Conservation (phyloP, 306 rosid species). For the Hippophae tibetana region DNA sequence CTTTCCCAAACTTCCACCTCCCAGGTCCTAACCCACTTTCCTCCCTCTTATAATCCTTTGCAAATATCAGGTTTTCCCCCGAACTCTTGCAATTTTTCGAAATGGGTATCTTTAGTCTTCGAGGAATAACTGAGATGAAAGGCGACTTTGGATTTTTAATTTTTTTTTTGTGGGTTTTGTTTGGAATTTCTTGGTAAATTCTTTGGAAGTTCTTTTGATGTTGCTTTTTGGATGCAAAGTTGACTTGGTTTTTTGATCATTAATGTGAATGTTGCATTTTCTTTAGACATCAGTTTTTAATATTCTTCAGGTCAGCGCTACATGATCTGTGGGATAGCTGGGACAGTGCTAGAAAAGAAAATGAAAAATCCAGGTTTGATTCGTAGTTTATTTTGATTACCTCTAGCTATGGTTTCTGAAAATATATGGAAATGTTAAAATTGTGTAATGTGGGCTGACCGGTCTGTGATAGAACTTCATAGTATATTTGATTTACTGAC, state of each 20-base stretch:
- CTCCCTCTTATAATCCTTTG: background rate
- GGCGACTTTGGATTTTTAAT: background rate
- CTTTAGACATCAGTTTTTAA: background rate
- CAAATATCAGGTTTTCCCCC: background rate
- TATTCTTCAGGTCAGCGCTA: background rate
- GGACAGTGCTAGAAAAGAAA: background rate
- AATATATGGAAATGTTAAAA: background rate
- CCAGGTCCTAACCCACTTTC: slow-evolving; percentile 18
- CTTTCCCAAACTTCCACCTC: slow-evolving; percentile 11
- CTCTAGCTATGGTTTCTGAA: background rate
- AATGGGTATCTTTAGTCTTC: background rate
- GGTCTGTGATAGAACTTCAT: background rate
- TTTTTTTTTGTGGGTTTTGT: background rate
- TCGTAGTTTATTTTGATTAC: background rate
- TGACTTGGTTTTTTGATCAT: slow-evolving; percentile 1
- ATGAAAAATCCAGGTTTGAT: background rate
- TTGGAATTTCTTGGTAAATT: background rate
- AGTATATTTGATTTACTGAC: slow-evolving; percentile 14
- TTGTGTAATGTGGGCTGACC: background rate
- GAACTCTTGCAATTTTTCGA: background rate
- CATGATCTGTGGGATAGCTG: background rate
- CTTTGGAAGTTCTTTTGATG: background rate
- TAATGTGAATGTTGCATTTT: background rate
- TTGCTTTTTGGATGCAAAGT: background rate
- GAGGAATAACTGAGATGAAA: background rate